Percentiles rank a stretch among this genome's conserved stretches.
Evolutionary conservation across 2,329 filamentous ascomycete species (phyloP).

Genomic region (Venturiaceae sp.): DNA sequence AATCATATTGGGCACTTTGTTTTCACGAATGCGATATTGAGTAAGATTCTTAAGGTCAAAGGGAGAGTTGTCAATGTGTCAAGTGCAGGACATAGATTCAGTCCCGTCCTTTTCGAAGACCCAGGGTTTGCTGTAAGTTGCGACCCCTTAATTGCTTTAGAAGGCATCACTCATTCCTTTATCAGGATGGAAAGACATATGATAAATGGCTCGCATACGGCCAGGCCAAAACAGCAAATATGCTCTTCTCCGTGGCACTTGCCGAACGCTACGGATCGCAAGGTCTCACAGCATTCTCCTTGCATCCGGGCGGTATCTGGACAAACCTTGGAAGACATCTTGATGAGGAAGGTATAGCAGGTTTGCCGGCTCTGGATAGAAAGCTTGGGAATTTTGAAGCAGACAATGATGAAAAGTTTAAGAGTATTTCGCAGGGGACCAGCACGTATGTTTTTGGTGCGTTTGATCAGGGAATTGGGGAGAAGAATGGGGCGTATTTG

Average conservation of each 20-base stretch:
- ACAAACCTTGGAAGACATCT: conserved; percentile 2
- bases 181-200: conserved; percentile 9
- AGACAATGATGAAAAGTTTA: neutral
- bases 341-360: neutral
- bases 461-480: neutral
- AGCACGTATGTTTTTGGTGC: conserved; percentile 1
- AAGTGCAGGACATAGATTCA: conserved; percentile 15
- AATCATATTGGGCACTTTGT: conserved; percentile 24
- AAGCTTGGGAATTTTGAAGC: neutral
- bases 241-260: conserved; percentile 33
- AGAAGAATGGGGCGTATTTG: neutral
- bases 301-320: conserved; percentile 8
- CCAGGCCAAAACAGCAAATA: conserved; percentile 39
- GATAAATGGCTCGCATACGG: conserved; percentile 30
- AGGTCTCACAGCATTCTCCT: neutral
- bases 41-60: conserved; percentile 12
- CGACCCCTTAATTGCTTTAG: conserved; percentile 8
- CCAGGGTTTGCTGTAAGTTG: conserved; percentile 15
- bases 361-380: neutral
- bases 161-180: conserved; percentile 9
- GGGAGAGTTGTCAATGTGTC: conserved; percentile 19
- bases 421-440: conserved; percentile 1
- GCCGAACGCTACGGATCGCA: conserved; percentile 13
- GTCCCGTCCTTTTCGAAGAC: conserved; percentile 9
- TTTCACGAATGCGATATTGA: conserved; percentile 19